Evolutionary conservation across 139 green algal genomes (phyloP), one percentile per base, ranked within the genome.

Genomic region (Chlamydomonas incerta): DNA sequence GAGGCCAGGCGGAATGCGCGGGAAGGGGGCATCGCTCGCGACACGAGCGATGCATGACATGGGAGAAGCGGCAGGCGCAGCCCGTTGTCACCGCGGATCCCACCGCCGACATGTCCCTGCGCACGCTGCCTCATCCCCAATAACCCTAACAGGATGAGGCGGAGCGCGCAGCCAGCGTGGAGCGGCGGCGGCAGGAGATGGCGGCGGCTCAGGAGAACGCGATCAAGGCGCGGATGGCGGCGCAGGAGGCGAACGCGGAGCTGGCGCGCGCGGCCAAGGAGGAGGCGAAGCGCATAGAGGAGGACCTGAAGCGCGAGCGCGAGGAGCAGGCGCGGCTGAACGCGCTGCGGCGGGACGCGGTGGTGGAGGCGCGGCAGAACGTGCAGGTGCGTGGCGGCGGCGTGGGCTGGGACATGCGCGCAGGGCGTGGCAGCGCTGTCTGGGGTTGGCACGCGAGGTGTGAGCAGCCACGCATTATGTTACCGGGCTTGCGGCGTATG

Each of bases 181-280:
- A 94, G 80, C 62, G 74, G 80, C 83, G 93, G 74, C 83, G 92
- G 47, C 35, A 81, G 72, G 91, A 96, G 82, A 94, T 94, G 90
- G 87, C 82, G 0, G 88, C 82, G 28, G 72, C 88, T 23, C 81
- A 87, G 80, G 75, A 92, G 73, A 89, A 87, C 74, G 92, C 87
- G 35, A 91, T 90, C 29, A 41, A 85, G 26, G 92, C 89, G 14
- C 83, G 87, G 6, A 66, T 89, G 76, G 77, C 77, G 0, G 83
- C 89, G 58, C 50, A 88, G 62, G 65, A 77, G 58, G 82, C 87
- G 29, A 91, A 92, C 81, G 68, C 74, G 63, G 79, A 90, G 87
- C 66, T 82, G 62, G 88, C 62, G 15, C 74, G 65, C 11, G 33
- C 37, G 21, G 47, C 89, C 58, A 92, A 93, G 74, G 91, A 91